phyloP scores from a whole-genome alignment of 345 rosid species.

The Rhodamnia rubescens region DNA sequence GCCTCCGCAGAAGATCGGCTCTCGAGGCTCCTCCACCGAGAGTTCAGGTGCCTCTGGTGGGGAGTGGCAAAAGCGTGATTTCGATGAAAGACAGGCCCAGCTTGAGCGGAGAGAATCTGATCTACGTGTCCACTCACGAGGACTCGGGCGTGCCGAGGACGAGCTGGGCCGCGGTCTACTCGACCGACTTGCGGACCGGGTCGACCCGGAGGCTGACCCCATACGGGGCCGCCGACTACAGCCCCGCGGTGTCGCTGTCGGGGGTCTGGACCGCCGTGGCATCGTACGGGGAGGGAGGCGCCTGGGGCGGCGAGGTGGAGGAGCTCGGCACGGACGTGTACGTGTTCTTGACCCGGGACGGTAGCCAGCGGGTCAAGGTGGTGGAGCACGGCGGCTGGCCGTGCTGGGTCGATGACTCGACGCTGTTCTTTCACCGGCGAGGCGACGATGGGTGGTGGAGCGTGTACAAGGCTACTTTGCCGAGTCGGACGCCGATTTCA shows the following conservation, averaged over 20 bases:
- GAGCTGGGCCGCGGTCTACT: slow-evolving; percentile 79
- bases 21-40: slow-evolving; percentile 28
- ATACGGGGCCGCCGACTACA: slow-evolving; percentile 52
- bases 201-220: slow-evolving; percentile 65
- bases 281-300: slow-evolving; percentile 50
- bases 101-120: slow-evolving; percentile 35
- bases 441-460: slow-evolving; percentile 74
- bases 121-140: slow-evolving; percentile 81
- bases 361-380: slow-evolving; percentile 55
- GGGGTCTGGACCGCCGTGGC: slow-evolving; percentile 69
- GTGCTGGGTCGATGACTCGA: slow-evolving; percentile 69
- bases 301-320: slow-evolving; percentile 66
- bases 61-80: slow-evolving; percentile 19
- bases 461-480: slow-evolving; percentile 44
- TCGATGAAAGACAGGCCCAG: slow-evolving; percentile 72
- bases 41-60: slow-evolving; percentile 38
- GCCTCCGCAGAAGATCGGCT: slow-evolving; percentile 16
- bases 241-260: slow-evolving; percentile 80
- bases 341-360: slow-evolving; percentile 65
- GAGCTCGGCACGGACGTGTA: slow-evolving; percentile 70
- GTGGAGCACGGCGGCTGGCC: slow-evolving; percentile 92
- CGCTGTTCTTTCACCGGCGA: slow-evolving; percentile 62
- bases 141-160: slow-evolving; percentile 49
- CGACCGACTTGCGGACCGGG: slow-evolving; percentile 46
- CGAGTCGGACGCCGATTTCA: slow-evolving; percentile 16